A percentile compares a stretch with the other conserved stretches of the same genome.
Conservation (phyloP, 768 basidiomycete species). For the Auriscalpium vulgare region DNA sequence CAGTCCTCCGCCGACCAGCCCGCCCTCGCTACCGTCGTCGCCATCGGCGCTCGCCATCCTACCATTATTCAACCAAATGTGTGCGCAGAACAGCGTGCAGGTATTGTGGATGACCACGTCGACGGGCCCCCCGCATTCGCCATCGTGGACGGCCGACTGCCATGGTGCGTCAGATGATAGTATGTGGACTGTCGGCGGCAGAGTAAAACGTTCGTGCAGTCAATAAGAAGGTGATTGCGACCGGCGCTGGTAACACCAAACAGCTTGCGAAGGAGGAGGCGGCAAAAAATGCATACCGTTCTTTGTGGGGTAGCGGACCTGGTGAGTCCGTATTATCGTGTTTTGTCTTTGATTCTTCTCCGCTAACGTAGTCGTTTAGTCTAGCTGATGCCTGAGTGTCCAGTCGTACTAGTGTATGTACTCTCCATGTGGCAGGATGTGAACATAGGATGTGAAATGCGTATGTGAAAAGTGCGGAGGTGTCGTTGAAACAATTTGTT, state of each 20-base stretch:
- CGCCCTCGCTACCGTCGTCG: constrained; percentile 24
- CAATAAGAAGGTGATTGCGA: constrained; percentile 60
- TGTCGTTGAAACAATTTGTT: too few relatives aligned
- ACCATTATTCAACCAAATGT: constrained; percentile 68
- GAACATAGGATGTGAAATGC: too few relatives aligned
- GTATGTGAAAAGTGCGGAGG: too few relatives aligned
- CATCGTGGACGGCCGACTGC: constrained; percentile 59
- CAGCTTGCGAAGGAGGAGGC: constrained; percentile 76
- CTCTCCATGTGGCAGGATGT: too few relatives aligned
- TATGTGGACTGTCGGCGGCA: not conserved
- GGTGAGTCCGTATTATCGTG: too few relatives aligned
- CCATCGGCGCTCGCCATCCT: constrained; percentile 41
- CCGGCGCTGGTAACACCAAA: constrained; percentile 59
- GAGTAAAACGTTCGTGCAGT: constrained; percentile 31
- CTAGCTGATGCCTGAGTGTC: too few relatives aligned
- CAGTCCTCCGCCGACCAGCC: constrained; percentile 27
- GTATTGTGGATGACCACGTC: constrained; percentile 56
- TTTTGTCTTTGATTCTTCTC: too few relatives aligned
- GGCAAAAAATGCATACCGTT: constrained; percentile 59
- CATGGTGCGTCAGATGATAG: constrained; percentile 42
- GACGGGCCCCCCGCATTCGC: constrained; percentile 62
- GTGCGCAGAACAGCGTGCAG: constrained; percentile 52
- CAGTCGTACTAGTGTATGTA: too few relatives aligned
- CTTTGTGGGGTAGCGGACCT: constrained; percentile 47
- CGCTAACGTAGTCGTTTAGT: too few relatives aligned